These are phyloP conservation scores for Suillus lakei DNA, from an alignment of 768 basidiomycete genomes.

Conservation along the genomic window DNA sequence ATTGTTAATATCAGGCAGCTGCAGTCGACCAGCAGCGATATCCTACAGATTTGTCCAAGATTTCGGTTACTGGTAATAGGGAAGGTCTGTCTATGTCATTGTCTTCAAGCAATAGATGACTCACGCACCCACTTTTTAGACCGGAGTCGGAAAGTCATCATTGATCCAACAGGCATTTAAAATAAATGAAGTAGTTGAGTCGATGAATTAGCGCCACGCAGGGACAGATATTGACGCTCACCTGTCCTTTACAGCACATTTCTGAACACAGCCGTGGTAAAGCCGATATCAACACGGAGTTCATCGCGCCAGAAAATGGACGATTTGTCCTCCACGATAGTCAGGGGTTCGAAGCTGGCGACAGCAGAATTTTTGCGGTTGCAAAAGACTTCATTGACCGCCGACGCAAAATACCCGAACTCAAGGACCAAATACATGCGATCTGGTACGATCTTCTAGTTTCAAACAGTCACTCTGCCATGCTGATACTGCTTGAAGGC, in stretches of 20 bases:
- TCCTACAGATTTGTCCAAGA: conserved; percentile 12
- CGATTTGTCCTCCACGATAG: conserved; percentile 24
- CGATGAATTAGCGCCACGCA: neutral
- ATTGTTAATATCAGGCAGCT: conserved; percentile 6
- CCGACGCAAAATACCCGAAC: conserved; percentile 10
- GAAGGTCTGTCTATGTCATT: conserved; percentile 6
- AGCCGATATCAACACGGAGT: conserved; percentile 17
- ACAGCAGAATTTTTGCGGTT: neutral
- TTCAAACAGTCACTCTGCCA: neutral
- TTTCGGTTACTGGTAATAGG: conserved; percentile 15
- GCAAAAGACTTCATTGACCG: conserved; percentile 16
- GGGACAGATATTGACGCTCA: neutral
- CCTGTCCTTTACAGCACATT: conserved; percentile 1
- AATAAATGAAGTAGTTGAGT: conserved; percentile 11
- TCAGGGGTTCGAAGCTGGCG: conserved; percentile 18
- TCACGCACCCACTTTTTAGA: conserved; percentile 7
- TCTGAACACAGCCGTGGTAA: conserved; percentile 11
- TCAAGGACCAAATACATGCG: conserved; percentile 19
- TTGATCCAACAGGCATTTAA: conserved; percentile 12
- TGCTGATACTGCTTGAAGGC: neutral
- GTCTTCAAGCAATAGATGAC: neutral
- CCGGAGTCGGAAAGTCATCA: conserved; percentile 13
- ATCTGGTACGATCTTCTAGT: conserved; percentile 14
- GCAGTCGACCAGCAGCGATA: conserved; percentile 2
- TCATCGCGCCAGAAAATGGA: conserved; percentile 17